These are phyloP conservation scores for Anthracocystis setariae DNA, from an alignment of 1,284 basidiomycete species.

Conservation along the genomic window DNA sequence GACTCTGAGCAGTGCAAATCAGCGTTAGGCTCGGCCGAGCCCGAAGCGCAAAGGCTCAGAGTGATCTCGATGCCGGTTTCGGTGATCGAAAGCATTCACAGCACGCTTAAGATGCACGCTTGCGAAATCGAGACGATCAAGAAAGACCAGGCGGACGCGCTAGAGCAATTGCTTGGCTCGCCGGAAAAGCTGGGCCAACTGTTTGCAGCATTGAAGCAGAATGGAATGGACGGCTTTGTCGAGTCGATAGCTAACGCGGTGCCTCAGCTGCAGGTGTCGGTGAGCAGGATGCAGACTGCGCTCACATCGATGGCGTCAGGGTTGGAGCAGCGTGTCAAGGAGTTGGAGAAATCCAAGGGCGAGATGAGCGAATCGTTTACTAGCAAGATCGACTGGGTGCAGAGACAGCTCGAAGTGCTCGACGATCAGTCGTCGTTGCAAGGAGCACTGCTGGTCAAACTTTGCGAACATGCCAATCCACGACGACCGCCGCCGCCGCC, in stretches of 20 bases:
- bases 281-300: background rate
- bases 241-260: background rate
- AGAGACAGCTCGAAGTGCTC: conserved; percentile 19
- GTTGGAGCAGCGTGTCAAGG: background rate
- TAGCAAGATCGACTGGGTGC: conserved; percentile 4
- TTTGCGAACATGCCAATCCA: conserved; percentile 38
- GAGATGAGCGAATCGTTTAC: conserved; percentile 5
- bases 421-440: conserved; percentile 43
- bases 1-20: background rate
- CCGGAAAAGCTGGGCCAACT: conserved; percentile 19
- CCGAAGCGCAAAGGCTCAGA: background rate
- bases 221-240: background rate
- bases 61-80: background rate
- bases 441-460: conserved; percentile 39
- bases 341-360: conserved; percentile 5
- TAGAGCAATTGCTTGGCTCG: conserved; percentile 7
- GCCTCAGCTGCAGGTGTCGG: background rate
- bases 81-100: background rate
- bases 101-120: conserved; percentile 9
- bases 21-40: background rate
- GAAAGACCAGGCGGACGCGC: background rate
- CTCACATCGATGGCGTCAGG: background rate
- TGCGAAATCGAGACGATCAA: conserved; percentile 3
- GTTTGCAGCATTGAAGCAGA: conserved; percentile 5
- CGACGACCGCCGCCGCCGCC: conserved; percentile 9